Evolutionary conservation across 2,329 filamentous ascomycete species (phyloP).

Genomic region (Orbilia blumenaviensis): DNA sequence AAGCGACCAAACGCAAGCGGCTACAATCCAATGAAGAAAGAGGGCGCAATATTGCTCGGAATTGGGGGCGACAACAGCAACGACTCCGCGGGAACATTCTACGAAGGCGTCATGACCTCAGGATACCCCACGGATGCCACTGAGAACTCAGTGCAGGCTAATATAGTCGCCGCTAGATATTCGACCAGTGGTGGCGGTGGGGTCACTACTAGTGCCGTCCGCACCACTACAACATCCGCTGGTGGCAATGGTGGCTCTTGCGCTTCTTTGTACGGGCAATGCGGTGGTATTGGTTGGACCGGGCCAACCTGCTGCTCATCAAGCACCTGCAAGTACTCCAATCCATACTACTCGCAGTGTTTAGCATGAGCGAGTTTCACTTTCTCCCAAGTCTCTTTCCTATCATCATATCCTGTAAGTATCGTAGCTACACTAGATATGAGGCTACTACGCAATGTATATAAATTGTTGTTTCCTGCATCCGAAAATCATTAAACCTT

Average conservation of each 20-base stretch:
- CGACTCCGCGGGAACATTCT: conserved; percentile 70
- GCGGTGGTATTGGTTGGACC: conserved; percentile 59
- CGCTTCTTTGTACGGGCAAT: conserved; percentile 59
- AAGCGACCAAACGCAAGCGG: conserved; percentile 65
- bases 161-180: conserved; percentile 71
- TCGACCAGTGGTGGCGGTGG: conserved; percentile 57
- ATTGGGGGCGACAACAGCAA: conserved; percentile 74
- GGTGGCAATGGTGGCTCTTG: conserved; percentile 50
- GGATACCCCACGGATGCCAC: conserved; percentile 70
- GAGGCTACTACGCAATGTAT: too few relatives aligned
- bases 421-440: too few relatives aligned
- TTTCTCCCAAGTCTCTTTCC: too few relatives aligned
- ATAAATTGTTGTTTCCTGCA: too few relatives aligned
- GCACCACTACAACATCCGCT: neutral
- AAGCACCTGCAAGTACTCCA: conserved; percentile 59
- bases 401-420: too few relatives aligned
- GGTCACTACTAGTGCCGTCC: neutral
- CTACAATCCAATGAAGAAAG: conserved; percentile 72
- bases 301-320: conserved; percentile 60
- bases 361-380: too few relatives aligned
- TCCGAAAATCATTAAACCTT: too few relatives aligned
- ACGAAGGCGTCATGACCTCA: conserved; percentile 72
- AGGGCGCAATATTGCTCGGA: conserved; percentile 74
- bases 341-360: conserved; percentile 58
- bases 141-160: conserved; percentile 69